Conservation (phyloP, 257 asterid species). For the Datura wrightii region DNA sequence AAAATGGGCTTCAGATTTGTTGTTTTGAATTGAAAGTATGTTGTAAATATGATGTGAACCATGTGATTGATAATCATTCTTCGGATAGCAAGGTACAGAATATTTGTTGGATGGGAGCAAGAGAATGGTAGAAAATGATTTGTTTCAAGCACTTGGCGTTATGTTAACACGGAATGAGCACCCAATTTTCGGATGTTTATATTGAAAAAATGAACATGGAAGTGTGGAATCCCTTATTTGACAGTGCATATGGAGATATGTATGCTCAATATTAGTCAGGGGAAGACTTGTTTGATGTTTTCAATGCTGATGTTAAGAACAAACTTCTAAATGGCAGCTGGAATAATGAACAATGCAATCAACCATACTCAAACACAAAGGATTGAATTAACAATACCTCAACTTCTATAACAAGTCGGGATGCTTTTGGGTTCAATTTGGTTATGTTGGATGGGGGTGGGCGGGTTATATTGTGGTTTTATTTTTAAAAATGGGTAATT, state of each 20-base stretch:
- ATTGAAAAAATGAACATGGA: conserved; percentile 42
- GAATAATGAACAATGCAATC: conserved; percentile 44
- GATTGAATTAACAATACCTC: conserved; percentile 38
- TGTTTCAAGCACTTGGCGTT: conserved; percentile 41
- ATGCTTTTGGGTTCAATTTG: neutral
- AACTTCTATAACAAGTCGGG: conserved; percentile 41
- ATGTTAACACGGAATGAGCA: conserved; percentile 38
- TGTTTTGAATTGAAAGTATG: conserved; percentile 42
- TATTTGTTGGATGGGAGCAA: conserved; percentile 33
- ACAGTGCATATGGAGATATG: conserved; percentile 45
- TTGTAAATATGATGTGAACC: conserved; percentile 37
- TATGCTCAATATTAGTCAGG: conserved; percentile 48
- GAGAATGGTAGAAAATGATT: conserved; percentile 36
- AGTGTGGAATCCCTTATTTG: conserved; percentile 33
- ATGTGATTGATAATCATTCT: conserved; percentile 38
- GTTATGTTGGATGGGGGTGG: no score
- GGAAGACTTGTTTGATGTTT: conserved; percentile 77
- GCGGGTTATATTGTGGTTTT: no score
- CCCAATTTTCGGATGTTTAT: conserved; percentile 40
- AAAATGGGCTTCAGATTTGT: conserved; percentile 37
- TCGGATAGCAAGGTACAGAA: conserved; percentile 35
- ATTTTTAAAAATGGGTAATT: no score
- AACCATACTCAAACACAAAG: conserved; percentile 39
- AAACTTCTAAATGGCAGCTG: conserved; percentile 58
- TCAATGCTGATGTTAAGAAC: conserved; percentile 77